Evolutionary conservation across 192 early-diverging fungal genomes (phyloP), one percentile per base, ranked within the genome.

Genomic region (Backusella australiensis): DNA sequence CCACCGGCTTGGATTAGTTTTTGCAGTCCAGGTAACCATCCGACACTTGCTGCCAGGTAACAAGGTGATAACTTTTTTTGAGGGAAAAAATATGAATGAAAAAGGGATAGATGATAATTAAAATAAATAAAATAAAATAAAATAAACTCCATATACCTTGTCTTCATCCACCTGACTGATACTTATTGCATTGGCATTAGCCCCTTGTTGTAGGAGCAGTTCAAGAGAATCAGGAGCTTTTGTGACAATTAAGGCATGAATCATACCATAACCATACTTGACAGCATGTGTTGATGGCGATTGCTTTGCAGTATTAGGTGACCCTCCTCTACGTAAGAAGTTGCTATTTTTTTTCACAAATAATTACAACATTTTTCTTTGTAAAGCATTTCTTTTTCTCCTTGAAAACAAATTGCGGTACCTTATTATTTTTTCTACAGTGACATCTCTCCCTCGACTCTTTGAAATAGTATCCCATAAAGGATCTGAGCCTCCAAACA

Each of bases 301-400:
- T 36, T 78, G 81, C 9, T 75, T 82, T 65, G 81, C 81, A 29
- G 77, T 79, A 39, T 82, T 82, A 2, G 81, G 81, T 7, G 77
- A 78, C 1, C 81, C 81, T 38, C 77, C 77, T 34, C 77, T 74
- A 38, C 77, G 77, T n/a, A 82, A 70, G 21, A 79, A 82, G 36
- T 76, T 78, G 44, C 77, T 80, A 75, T 42, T 52, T 32, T n/a
- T 35, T 59, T 8, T 72, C 34, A 23, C 4, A 52, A 46, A 23
- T 32, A 21, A 68, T 69, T 69, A 39, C 35, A 41, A 39, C 19
- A 69, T 36, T 69, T 69, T 69, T 69, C 21, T 69, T 26, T 38
- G 11, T 34, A 36, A 69, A 49, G 19, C 6, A 8, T 69, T 17
- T 36, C n/a, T 41, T 11, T 36, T 69, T 38, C 39, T 69, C n/a